phyloP scores from a whole-genome alignment of 73 alveolate species.

The Diophrys appendiculata region DNA sequence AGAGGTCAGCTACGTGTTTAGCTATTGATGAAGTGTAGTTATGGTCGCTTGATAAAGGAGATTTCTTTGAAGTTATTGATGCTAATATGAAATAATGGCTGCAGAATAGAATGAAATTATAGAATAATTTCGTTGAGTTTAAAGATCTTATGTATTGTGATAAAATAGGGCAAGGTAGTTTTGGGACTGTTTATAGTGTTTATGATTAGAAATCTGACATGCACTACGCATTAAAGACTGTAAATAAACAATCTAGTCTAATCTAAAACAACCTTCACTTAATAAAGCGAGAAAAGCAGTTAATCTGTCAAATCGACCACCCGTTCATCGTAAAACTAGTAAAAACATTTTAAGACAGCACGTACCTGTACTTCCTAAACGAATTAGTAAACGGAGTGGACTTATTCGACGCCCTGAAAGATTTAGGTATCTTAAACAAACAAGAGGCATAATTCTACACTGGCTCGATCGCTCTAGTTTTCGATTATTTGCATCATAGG shows the following conservation, averaged over 20 bases:
- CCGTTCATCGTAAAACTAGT: constrained; percentile 81
- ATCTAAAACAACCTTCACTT: constrained; percentile 19
- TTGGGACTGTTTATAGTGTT: constrained; percentile 75
- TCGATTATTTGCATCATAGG: constrained; percentile 74
- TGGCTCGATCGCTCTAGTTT: constrained; percentile 66
- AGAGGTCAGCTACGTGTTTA: constrained; percentile 59
- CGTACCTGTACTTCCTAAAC: constrained; percentile 64
- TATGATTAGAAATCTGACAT: constrained; percentile 43
- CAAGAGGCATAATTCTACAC: constrained; percentile 68
- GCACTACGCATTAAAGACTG: constrained; percentile 74
- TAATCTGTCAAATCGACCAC: constrained; percentile 74
- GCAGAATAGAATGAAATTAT: constrained; percentile 57
- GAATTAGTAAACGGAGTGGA: constrained; percentile 68
- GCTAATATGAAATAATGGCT: constrained; percentile 63
- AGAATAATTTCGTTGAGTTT: constrained; percentile 55
- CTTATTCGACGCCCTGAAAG: constrained; percentile 42
- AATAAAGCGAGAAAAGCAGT: constrained; percentile 56
- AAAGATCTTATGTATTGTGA: constrained; percentile 58
- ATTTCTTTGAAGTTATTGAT: constrained; percentile 69
- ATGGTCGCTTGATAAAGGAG: constrained; percentile 64
- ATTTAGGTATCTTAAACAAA: constrained; percentile 58
- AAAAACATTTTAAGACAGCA: constrained; percentile 69
- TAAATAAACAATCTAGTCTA: constrained; percentile 3
- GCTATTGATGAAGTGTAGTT: constrained; percentile 63
- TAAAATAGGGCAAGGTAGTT: constrained; percentile 73